phyloP scores from a whole-genome alignment of 169 alveolate species.

The Pseudocohnilembus persalinus region DNA sequence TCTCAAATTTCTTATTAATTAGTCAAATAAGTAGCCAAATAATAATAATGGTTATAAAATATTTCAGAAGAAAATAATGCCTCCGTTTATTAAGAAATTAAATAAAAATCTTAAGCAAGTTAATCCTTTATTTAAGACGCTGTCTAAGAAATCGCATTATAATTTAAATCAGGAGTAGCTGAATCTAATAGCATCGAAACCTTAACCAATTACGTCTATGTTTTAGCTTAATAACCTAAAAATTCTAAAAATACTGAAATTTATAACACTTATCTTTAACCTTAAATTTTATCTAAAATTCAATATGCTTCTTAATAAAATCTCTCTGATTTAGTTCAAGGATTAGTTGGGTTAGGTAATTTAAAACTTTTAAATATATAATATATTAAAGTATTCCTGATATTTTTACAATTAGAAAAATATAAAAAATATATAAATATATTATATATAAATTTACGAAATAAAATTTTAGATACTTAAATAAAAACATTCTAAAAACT shows the following conservation, averaged over 20 bases:
- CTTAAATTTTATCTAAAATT: not conserved
- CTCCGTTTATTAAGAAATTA: not conserved
- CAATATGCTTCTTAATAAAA: not conserved
- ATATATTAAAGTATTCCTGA: too few species aligned
- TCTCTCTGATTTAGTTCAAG: not conserved
- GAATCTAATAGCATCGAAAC: not conserved
- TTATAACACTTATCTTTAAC: not conserved
- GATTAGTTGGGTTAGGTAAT: not conserved
- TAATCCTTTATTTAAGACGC: not conserved
- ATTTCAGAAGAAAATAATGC: not conserved
- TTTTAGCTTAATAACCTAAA: not conserved
- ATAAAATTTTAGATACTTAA: too few species aligned
- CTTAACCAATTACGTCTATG: not conserved
- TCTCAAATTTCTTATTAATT: not conserved
- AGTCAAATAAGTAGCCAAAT: not conserved
- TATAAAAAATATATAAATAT: too few species aligned
- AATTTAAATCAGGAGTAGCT: not conserved
- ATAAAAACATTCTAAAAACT: too few species aligned
- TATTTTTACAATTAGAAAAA: too few species aligned
- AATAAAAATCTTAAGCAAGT: not conserved
- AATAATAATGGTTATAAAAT: not conserved
- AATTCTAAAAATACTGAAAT: too few species aligned
- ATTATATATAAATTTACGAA: too few species aligned
- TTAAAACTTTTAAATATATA: too few species aligned
- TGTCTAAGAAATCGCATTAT: not conserved